Evolutionary conservation across 805 yeast genomes (phyloP), one percentile per base, ranked within the genome.

Genomic region (Pichia paraexigua): DNA sequence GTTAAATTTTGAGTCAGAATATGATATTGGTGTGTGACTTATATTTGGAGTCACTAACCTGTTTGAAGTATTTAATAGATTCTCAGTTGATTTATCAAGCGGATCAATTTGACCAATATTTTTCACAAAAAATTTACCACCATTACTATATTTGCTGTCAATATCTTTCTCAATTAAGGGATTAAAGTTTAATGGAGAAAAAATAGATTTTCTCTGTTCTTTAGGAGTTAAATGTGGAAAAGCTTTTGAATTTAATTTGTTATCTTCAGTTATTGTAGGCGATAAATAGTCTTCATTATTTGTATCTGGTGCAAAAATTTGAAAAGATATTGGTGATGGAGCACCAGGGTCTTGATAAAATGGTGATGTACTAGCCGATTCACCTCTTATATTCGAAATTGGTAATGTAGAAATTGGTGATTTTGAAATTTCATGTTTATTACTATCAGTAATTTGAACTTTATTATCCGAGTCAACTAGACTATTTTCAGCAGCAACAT

Each of bases 141-240:
- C 99, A 56, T 77, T 76, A 13, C 84, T 83, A 60, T 92, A 92
- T 61, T 92, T 92, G 51, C 86, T 81, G 63, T 92, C 98, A 41
- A 92, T 82, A 52, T 78, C 81, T 45, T 79, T 77, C 51, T 81
- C 82, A 50, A 88, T 85, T 20, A 84, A 76, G 0, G 96, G 96
- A 59, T 87, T 85, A 68, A 90, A 91, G 42, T 77, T 75, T 42
- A 90, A 71, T 0, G 96, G 95, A 0, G 96, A 87, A 66, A 89
- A 91, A 0, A 84, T 80, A 43, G 96, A 87, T 51, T 70, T 77
- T 22, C 53, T 58, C 1, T 52, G 27, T 12, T 70, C 76, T 42
- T 63, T 72, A n/a, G 78, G 76, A 0, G 79, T 58, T 41, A 37
- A 24, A 11, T 45, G 32, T 20, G 47, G 17, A 17, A 40, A 21